These are phyloP conservation scores for Neofusicoccum cordaticola DNA, from an alignment of 2,329 filamentous ascomycete species.

Conservation along the genomic window DNA sequence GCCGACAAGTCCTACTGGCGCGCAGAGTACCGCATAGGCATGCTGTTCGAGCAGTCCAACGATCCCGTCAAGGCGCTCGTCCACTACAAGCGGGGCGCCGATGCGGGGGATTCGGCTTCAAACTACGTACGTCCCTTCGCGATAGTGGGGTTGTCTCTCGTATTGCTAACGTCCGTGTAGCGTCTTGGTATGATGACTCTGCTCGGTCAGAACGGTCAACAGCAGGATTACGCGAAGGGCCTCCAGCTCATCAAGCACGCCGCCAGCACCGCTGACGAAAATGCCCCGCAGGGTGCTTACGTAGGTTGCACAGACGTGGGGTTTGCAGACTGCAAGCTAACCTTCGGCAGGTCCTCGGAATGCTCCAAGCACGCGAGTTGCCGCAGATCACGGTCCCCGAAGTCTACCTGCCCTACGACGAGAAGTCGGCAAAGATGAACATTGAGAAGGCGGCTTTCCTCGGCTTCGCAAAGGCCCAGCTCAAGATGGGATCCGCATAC, in stretches of 20 bases:
- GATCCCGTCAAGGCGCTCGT: constrained; percentile 86
- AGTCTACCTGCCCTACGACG: constrained; percentile 65
- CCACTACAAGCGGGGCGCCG: constrained; percentile 82
- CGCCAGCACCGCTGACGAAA: constrained; percentile 87
- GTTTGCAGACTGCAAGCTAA: not conserved
- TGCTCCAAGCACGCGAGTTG: constrained; percentile 86
- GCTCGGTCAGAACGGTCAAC: constrained; percentile 87
- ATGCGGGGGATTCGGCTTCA: constrained; percentile 81
- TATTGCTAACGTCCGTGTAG: constrained; percentile 20
- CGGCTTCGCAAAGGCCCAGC: constrained; percentile 91
- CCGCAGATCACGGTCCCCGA: constrained; percentile 86
- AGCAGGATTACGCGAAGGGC: constrained; percentile 73
- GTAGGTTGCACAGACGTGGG: constrained; percentile 33
- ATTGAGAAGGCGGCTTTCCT: constrained; percentile 96
- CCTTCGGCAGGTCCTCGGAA: constrained; percentile 68
- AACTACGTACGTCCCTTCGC: constrained; percentile 48
- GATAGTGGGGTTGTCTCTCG: not conserved
- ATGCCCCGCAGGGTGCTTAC: constrained; percentile 93
- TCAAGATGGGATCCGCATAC: constrained; percentile 95
- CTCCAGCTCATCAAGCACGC: constrained; percentile 80
- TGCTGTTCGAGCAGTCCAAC: constrained; percentile 95
- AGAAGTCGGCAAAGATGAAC: constrained; percentile 74
- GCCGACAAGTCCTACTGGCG: constrained; percentile 81
- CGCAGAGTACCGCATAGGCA: constrained; percentile 94
- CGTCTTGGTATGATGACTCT: constrained; percentile 97